Evolutionary conservation across 1,139 yeast genomes (phyloP), one percentile per base, ranked within the genome.

Genomic region (Groenewaldozyma sp.): DNA sequence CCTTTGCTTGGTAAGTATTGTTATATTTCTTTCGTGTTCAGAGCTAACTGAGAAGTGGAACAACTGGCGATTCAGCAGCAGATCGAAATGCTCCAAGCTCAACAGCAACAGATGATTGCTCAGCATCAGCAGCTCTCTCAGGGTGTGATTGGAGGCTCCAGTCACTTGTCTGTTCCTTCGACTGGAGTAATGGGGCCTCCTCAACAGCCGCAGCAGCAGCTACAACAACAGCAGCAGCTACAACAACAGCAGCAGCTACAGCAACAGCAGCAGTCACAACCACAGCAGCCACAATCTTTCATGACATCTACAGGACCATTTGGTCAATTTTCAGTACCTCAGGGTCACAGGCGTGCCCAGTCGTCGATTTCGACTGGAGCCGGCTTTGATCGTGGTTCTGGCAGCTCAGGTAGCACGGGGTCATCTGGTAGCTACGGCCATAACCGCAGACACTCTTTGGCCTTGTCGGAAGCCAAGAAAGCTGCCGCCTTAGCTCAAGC

Each of bases 401-500:
- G 26, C 13, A 27, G 33, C 28, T 27, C 40, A 35, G 14, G 33
- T 39, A 14, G 31, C 7, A n/a, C 20, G 5, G 18, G 33, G 11
- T 14, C 33, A 16, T 29, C 33, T 24, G 32, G 38, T 11, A 57
- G 61, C 33, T 52, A 62, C 42, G 95, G 96, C 29, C 98, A 91
- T 57, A 69, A 72, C 37, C 77, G 98, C 64, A 76, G 98, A 60
- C 98, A 91, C 57, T 87, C 96, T 0, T 66, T 91, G 46, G 97
- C 95, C 2, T 68, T 91, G 44, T 81, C 81, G 43, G 98, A 91
- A 61, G 98, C 98, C n/a, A 88, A 84, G 53, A 80, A 82, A 51
- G 97, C 97, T 3, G 98, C 98, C 13, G 95, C 95, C 6, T 77
- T 76, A 53, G 88, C 87, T 37, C 95, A 86, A 60, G 78, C 81